These are phyloP conservation scores for Paspalum vaginatum DNA, from an alignment of 176 grass and related monocot species.

Conservation along the genomic window DNA sequence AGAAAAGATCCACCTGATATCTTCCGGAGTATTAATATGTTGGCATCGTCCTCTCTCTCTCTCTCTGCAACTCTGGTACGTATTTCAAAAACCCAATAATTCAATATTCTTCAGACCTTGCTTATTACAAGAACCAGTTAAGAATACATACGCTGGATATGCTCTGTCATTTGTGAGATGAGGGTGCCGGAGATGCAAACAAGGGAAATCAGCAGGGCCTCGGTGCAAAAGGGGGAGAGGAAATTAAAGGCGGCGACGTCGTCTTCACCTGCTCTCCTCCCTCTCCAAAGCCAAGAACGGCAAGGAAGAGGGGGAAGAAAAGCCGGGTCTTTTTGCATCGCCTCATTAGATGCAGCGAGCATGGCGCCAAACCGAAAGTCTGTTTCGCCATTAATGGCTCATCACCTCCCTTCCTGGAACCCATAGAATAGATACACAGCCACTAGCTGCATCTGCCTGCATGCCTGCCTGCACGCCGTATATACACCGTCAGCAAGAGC, in stretches of 20 bases:
- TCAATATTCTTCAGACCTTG: not conserved
- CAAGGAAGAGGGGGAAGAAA: constrained; percentile 38
- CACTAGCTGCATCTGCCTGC: no score
- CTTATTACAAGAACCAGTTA: not conserved
- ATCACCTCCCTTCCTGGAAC: constrained; percentile 37
- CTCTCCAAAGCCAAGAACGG: constrained; percentile 32
- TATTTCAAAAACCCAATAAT: not conserved
- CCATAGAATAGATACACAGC: constrained; percentile 34
- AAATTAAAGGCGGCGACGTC: constrained; percentile 44
- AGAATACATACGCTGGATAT: not conserved
- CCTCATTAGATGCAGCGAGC: constrained; percentile 58
- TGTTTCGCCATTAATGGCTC: constrained; percentile 69
- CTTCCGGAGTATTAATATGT: not conserved
- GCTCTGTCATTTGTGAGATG: not conserved
- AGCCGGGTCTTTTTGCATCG: constrained; percentile 51
- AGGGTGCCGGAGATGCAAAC: not conserved
- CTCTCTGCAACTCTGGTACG: not conserved
- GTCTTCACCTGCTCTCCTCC: constrained; percentile 41
- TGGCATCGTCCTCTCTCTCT: not conserved
- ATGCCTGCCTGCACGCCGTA: no score
- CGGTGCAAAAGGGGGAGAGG: constrained; percentile 34
- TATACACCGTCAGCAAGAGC: no score
- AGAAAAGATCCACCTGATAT: not conserved
- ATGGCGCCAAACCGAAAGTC: constrained; percentile 74
- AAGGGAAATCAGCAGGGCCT: not conserved